Evolutionary conservation across 805 yeast genomes (phyloP), one percentile per base, ranked within the genome.

Genomic region (Barnettozyma wickerhamii): DNA sequence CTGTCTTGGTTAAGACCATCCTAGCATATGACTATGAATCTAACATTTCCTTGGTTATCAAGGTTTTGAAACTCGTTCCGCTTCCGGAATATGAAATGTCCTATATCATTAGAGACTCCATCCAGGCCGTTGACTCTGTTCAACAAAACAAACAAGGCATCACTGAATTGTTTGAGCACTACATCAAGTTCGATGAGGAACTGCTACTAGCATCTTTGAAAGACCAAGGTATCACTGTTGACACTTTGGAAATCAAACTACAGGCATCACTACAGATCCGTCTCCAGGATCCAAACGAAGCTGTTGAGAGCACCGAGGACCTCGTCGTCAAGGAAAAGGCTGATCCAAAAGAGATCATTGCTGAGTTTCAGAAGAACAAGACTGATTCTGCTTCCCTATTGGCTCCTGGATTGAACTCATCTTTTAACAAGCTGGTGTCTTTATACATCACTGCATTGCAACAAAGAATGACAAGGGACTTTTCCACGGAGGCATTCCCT

Each of bases 231-330:
- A 40, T 71, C 17, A 52, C 63, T 15, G 44, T 76, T 4, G 77
- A 72, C 21, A 49, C 67, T 5, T 63, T 81, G 21, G 90, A 82
- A 64, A 74, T 88, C 69, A 70, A 73, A 40, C 64, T 87, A 34
- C 84, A 86, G 62, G 72, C 83, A 1, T 79, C 90, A 1, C 62
- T 88, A 38, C 44, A 50, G 19, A 47, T 42, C 35, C 28, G 54
- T 15, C 47, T 56, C 7, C 54, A 55, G 14, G 51, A 56, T 13
- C 65, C 61, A 19, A 53, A 63, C 10, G 65, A 66, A 18, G 31
- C 34, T 19, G 37, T 36, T 10, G 42, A 44, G 15, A 45, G 41
- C 7, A 19, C 45, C 20, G 51, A 52, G 17, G 55, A 50, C 5
- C 37, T 48, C 14, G 31, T 52, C n/a, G 54, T 49, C 12, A 37